Evolutionary conservation across 179 eudicot species (phyloP).

Genomic region (Carnegiea gigantea): DNA sequence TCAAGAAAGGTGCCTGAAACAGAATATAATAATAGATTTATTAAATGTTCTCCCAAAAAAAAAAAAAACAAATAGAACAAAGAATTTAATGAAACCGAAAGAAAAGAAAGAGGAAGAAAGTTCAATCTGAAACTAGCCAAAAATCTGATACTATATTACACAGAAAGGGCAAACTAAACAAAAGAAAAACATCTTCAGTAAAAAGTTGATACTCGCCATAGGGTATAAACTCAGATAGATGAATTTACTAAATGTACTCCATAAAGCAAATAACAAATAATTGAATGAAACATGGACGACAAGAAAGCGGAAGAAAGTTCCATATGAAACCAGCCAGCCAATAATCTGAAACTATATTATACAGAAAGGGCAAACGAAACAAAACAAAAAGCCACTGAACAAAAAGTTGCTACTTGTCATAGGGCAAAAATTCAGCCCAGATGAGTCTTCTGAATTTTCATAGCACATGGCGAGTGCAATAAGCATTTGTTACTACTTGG

Average conservation of each 20-base stretch:
- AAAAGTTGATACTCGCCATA: too few species aligned
- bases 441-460: neutral
- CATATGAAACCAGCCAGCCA: neutral
- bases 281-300: neutral
- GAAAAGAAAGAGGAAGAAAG: neutral
- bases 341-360: neutral
- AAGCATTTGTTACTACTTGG: neutral
- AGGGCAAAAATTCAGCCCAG: neutral
- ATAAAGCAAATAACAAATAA: neutral
- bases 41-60: too few species aligned
- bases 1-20: slow-evolving; percentile 61
- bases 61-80: neutral
- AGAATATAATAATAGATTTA: neutral
- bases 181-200: too few species aligned
- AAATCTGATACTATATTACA: neutral
- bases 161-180: too few species aligned
- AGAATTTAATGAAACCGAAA: neutral
- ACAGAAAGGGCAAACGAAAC: neutral
- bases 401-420: neutral
- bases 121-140: slow-evolving; percentile 5
- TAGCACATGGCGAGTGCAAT: neutral
- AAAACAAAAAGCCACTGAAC: neutral
- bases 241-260: neutral
- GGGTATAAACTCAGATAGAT: neutral
- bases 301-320: neutral